Evolutionary conservation across 139 green algal species (phyloP).

Genomic region (Limnomonas spitsbergensis): DNA sequence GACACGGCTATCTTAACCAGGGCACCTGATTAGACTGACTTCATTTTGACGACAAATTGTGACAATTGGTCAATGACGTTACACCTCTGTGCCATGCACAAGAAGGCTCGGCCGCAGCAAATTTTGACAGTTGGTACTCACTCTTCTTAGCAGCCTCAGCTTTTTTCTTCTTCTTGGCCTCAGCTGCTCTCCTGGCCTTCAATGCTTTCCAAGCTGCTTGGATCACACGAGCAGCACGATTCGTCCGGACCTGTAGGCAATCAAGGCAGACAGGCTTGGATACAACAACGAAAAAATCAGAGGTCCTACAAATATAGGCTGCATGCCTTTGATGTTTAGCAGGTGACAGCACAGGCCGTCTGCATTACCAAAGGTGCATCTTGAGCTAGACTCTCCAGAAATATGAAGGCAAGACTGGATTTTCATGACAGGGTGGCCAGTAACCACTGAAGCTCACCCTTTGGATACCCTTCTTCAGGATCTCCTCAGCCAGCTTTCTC

Average conservation of each 20-base stretch:
- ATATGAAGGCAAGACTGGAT: not conserved
- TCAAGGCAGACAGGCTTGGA: not conserved
- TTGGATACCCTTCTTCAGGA: not conserved
- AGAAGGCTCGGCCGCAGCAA: too few species aligned
- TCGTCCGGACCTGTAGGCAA: slow-evolving; percentile 16
- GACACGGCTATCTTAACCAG: too few species aligned
- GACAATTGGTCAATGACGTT: too few species aligned
- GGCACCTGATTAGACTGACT: too few species aligned
- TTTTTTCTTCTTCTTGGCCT: slow-evolving; percentile 41
- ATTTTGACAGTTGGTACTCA: too few species aligned
- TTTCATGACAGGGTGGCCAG: not conserved
- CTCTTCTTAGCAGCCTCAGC: slow-evolving; percentile 17
- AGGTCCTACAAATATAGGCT: not conserved
- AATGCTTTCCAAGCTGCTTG: slow-evolving; percentile 34
- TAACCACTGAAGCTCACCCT: not conserved
- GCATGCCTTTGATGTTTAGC: not conserved
- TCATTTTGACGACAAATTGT: too few species aligned
- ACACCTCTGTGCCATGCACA: too few species aligned
- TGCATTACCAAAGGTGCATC: too few species aligned
- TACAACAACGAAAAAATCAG: not conserved
- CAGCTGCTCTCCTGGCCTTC: slow-evolving; percentile 27
- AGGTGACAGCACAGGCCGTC: not conserved
- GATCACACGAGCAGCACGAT: slow-evolving; percentile 38
- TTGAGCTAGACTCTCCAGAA: too few species aligned
- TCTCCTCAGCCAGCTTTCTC: slow-evolving; percentile 23